phyloP scores from a whole-genome alignment of 306 rosid genomes.

The Trifolium repens region DNA sequence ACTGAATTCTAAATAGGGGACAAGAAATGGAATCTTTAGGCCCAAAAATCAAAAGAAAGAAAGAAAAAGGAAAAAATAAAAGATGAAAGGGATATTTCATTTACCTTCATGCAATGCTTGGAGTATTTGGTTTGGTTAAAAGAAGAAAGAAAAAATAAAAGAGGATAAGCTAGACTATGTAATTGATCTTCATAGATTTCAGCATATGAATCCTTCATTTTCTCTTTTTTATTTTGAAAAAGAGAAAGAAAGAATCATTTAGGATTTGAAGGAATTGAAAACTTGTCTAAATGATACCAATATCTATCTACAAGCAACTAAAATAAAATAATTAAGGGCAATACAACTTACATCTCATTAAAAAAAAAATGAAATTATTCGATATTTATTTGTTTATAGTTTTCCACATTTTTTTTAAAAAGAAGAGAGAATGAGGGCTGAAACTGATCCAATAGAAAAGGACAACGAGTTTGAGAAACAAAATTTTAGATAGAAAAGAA shows the following conservation, averaged over 20 bases:
- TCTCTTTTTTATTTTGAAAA: slow-evolving; percentile 31
- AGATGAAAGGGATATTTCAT: slow-evolving; percentile 44
- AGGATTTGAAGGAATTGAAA: slow-evolving; percentile 40
- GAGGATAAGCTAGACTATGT: background rate
- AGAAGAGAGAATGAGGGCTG: no score
- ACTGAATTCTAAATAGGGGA: slow-evolving; percentile 27
- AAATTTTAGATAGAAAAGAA: no score
- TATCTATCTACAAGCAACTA: slow-evolving; percentile 53
- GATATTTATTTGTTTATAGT: no score
- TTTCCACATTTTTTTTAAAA: no score
- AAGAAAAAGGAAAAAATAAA: background rate
- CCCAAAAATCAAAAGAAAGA: slow-evolving; percentile 15
- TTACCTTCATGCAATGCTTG: background rate
- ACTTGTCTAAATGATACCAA: slow-evolving; percentile 43
- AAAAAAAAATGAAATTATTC: no score
- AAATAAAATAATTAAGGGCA: background rate
- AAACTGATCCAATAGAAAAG: background rate
- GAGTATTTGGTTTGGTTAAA: slow-evolving; percentile 33
- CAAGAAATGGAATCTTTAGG: slow-evolving; percentile 39
- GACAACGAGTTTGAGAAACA: background rate
- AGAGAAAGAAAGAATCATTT: slow-evolving; percentile 31
- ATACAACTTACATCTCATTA: no score
- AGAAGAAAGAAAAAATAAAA: background rate
- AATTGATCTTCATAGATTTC: slow-evolving; percentile 28
- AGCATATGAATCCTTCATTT: slow-evolving; percentile 23